A percentile compares a stretch with the other conserved stretches of the same genome.
Evolutionary conservation across 2,329 filamentous ascomycete genomes (phyloP).

Genomic region (Ophiostoma australiae): DNA sequence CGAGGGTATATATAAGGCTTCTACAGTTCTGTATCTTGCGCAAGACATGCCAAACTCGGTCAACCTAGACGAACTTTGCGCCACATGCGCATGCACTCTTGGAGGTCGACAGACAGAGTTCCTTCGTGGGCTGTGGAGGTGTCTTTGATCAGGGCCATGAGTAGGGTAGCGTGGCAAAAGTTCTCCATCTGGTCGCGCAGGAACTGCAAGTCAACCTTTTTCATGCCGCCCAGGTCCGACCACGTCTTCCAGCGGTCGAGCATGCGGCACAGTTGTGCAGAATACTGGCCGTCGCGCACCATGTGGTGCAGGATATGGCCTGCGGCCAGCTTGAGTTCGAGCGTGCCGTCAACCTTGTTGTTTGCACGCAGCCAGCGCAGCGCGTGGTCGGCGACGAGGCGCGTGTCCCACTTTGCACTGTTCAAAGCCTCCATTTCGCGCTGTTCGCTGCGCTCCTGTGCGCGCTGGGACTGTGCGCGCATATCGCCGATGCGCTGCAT

Average conservation of each 20-base stretch:
- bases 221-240: slow-evolving; percentile 53
- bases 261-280: slow-evolving; percentile 40
- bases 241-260: slow-evolving; percentile 51
- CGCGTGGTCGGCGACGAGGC: slow-evolving; percentile 42
- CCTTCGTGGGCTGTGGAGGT: slow-evolving; percentile 44
- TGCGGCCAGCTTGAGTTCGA: slow-evolving; percentile 38
- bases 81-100: slow-evolving; percentile 53
- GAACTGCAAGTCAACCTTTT: slow-evolving; percentile 40
- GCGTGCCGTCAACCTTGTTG: not conserved
- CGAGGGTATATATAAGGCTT: not conserved
- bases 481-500: slow-evolving; percentile 45
- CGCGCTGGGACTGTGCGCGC: slow-evolving; percentile 39
- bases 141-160: slow-evolving; percentile 46
- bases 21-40: not conserved
- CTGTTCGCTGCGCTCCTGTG: slow-evolving; percentile 43
- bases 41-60: not conserved
- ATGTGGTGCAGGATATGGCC: slow-evolving; percentile 49
- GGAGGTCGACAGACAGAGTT: slow-evolving; percentile 47
- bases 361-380: slow-evolving; percentile 42
- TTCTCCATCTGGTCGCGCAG: slow-evolving; percentile 38
- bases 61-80: slow-evolving; percentile 47
- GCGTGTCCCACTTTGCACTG: slow-evolving; percentile 49
- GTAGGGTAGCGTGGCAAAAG: slow-evolving; percentile 46
- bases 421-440: slow-evolving; percentile 48
- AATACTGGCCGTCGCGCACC: slow-evolving; percentile 46